Percentiles rank a stretch among this genome's conserved stretches.
Evolutionary conservation across 495 filamentous ascomycete genomes (phyloP).

Genomic region (Lophiotrema nucula): DNA sequence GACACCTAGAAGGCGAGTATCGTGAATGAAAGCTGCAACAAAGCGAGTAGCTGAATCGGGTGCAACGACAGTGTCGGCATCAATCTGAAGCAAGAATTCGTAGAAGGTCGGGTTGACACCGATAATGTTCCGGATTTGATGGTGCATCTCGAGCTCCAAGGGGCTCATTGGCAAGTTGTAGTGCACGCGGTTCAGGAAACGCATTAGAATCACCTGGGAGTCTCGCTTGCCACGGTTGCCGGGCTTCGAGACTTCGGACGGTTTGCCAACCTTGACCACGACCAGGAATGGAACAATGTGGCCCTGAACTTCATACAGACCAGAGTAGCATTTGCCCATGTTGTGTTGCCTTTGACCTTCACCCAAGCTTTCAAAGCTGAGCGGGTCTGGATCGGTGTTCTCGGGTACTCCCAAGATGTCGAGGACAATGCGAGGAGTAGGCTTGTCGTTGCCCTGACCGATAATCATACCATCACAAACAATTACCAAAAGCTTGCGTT

Average conservation of each 20-base stretch:
- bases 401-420: constrained; percentile 96
- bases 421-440: constrained; percentile 92
- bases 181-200: constrained; percentile 96
- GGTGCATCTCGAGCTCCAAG: constrained; percentile 96
- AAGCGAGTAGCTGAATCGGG: constrained; percentile 89
- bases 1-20: constrained; percentile 86
- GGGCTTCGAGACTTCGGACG: constrained; percentile 85
- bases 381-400: constrained; percentile 89
- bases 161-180: constrained; percentile 96
- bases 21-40: constrained; percentile 85
- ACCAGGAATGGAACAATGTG: constrained; percentile 98
- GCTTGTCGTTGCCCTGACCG: constrained; percentile 93
- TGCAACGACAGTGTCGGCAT: constrained; percentile 93
- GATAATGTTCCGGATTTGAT: constrained; percentile 98
- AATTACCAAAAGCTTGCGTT: constrained; percentile 90
- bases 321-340: constrained; percentile 98
- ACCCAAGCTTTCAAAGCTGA: constrained; percentile 95
- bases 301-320: constrained; percentile 94
- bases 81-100: constrained; percentile 94
- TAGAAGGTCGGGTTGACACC: constrained; percentile 98
- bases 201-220: constrained; percentile 96
- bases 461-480: constrained; percentile 99
- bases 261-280: constrained; percentile 95
- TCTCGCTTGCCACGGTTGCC: constrained; percentile 99
- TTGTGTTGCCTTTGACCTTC: constrained; percentile 98